Evolutionary conservation across 345 rosid genomes (phyloP).

Genomic region (Eucalyptus tenuipes): DNA sequence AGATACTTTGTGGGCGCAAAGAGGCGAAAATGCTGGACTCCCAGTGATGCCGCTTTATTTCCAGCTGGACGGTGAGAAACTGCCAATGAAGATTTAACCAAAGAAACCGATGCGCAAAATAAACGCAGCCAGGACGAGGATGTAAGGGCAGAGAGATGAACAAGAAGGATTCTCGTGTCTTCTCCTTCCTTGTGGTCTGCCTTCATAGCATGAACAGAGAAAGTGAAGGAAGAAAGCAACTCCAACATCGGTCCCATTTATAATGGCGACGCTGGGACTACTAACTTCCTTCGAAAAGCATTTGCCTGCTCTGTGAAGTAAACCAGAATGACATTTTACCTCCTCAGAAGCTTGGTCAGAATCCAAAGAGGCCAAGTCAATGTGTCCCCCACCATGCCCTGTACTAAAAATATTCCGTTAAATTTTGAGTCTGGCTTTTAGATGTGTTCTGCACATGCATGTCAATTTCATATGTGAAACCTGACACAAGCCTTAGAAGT

Average conservation of each 20-base stretch:
- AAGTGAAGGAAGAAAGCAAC: slow-evolving; percentile 83
- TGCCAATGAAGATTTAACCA: neutral
- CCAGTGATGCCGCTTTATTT: neutral
- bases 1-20: accelerated
- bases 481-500: slow-evolving; percentile 37
- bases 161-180: slow-evolving; percentile 80
- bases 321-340: slow-evolving; percentile 10
- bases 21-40: neutral
- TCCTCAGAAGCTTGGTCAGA: neutral
- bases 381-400: slow-evolving; percentile 7
- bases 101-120: neutral
- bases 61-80: neutral
- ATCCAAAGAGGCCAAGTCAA: slow-evolving; percentile 13
- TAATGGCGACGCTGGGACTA: slow-evolving; percentile 19
- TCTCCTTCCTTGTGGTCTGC: slow-evolving; percentile 38
- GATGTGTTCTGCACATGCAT: slow-evolving; percentile 56
- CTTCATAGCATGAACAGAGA: slow-evolving; percentile 48
- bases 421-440: slow-evolving; percentile 15
- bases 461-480: slow-evolving; percentile 52
- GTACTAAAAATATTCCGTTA: slow-evolving; percentile 13
- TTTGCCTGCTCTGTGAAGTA: slow-evolving; percentile 29
- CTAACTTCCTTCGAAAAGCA: slow-evolving; percentile 14
- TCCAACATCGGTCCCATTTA: slow-evolving; percentile 41
- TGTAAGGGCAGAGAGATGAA: slow-evolving; percentile 3
- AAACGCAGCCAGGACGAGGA: neutral